Base-by-base conservation (phyloP, 2,329 filamentous ascomycete species). In the Alternaria gaisen region DNA sequence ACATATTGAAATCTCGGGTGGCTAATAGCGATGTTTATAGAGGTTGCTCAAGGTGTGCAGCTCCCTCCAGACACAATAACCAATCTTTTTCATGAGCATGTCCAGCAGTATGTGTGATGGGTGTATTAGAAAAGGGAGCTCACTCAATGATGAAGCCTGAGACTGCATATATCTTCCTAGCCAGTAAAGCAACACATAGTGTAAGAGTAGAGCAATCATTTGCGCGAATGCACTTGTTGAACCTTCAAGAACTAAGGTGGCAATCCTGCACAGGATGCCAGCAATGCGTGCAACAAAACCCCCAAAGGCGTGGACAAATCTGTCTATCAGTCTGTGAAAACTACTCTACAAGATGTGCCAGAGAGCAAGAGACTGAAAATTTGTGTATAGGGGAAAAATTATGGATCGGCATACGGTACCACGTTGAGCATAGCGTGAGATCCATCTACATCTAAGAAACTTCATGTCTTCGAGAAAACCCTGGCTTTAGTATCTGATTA, bases 131-230 rank as follows among this genome's bases (percentile, higher is more conserved):
- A 32, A 32, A 12, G 5, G 30, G 0, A 5, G 11, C 11, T 32
- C 30, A 32, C 5, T 32, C 0, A 4, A 0, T 0, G 3, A 12
- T 32, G 11, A 32, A 32, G 30, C 30, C 10, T 32, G 30, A 32
- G 9, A 32, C 4, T 0, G 10, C 0, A 0, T 12, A 32, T 11
- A 0, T 32, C 5, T 12, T 32, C 30, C 10, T 32, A 6, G 12
- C 11, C 3, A 32, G 12, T 0, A 32, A 12, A 11, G 11, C 30
- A 32, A 10, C 0, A 11, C 0, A 2, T 0, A 26, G 24, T 26
- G 0, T 26, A 26, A 26, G 24, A 26, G 24, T 26, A 26, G 6
- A 26, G 24, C 0, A 7, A 26, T 26, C 0, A 26, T 26, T 26
- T 26, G 24, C 24, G 24, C 24, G 24, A 26, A 7, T 6, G 5